A percentile compares a stretch with the other conserved stretches of the same genome.
Conservation (phyloP, 345 rosid species). For the Eucalyptus dawsonii region DNA sequence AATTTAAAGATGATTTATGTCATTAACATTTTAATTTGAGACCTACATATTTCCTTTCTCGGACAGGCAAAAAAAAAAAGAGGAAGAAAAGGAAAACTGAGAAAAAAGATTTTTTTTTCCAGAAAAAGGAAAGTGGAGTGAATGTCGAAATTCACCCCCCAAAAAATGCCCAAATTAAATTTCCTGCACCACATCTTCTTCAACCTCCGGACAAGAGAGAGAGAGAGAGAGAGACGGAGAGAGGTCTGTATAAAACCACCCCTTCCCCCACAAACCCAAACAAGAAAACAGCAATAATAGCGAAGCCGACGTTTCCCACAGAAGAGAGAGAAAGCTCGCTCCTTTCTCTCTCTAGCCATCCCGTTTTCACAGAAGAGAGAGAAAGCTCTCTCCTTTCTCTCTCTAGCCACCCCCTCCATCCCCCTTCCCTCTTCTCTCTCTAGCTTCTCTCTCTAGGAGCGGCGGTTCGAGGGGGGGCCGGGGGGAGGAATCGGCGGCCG, state of each 20-base stretch:
- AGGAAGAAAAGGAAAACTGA: background rate
- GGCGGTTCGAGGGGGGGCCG: no score
- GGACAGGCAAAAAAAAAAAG: no score
- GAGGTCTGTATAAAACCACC: background rate
- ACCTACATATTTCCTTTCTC: background rate
- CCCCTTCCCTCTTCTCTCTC: background rate
- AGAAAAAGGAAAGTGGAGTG: background rate
- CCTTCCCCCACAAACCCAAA: background rate
- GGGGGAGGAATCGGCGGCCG: background rate
- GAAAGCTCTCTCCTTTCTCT: background rate
- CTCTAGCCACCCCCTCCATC: background rate
- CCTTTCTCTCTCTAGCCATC: background rate
- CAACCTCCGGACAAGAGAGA: background rate
- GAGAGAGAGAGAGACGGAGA: no score
- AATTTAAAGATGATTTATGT: no score
- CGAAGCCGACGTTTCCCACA: background rate
- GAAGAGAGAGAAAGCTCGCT: background rate
- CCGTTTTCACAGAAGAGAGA: background rate
- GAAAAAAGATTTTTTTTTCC: background rate
- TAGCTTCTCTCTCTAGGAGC: background rate
- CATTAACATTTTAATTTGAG: background rate
- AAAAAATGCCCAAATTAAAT: background rate
- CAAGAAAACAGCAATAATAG: background rate
- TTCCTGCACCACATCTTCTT: background rate
- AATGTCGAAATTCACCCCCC: background rate